phyloP scores from a whole-genome alignment of 2,329 filamentous ascomycete species.

The Exophiala alcalophila region DNA sequence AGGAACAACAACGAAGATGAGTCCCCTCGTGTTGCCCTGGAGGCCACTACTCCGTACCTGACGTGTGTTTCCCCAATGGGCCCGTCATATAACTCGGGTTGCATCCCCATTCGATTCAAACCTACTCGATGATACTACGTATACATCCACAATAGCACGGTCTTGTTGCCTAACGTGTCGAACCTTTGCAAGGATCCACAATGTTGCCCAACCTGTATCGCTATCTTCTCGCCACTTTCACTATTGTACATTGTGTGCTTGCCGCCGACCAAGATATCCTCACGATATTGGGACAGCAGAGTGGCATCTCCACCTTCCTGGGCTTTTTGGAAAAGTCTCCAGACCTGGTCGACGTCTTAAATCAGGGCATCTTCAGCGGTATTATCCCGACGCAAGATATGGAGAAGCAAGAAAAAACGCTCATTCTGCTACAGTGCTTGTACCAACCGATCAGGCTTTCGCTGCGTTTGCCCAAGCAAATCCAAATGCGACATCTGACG shows the following conservation, averaged over 20 bases:
- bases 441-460: constrained; percentile 24
- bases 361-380: constrained; percentile 26
- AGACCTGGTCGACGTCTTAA: constrained; percentile 24
- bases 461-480: constrained; percentile 11
- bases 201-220: constrained; percentile 16
- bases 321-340: constrained; percentile 17
- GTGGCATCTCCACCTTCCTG: constrained; percentile 24
- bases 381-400: no score
- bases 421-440: constrained; percentile 17
- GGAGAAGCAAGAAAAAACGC: background rate
- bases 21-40: no score
- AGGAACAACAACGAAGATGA: no score
- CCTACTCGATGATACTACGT: no score
- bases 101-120: constrained; percentile 20
- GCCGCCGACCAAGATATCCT: constrained; percentile 25
- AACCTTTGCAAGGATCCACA: constrained; percentile 10
- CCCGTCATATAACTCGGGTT: constrained; percentile 16
- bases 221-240: constrained; percentile 6
- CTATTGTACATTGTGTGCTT: constrained; percentile 4
- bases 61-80: background rate
- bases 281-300: constrained; percentile 24
- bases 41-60: no score
- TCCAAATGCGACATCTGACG: constrained; percentile 16
- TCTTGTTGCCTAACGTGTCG: constrained; percentile 13
- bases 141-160: constrained; percentile 10